A percentile compares a stretch with the other conserved stretches of the same genome.
These are phyloP conservation scores for Dendrocalamus sinicus DNA, from an alignment of 176 grass and related monocot genomes.

Conservation along the genomic window DNA sequence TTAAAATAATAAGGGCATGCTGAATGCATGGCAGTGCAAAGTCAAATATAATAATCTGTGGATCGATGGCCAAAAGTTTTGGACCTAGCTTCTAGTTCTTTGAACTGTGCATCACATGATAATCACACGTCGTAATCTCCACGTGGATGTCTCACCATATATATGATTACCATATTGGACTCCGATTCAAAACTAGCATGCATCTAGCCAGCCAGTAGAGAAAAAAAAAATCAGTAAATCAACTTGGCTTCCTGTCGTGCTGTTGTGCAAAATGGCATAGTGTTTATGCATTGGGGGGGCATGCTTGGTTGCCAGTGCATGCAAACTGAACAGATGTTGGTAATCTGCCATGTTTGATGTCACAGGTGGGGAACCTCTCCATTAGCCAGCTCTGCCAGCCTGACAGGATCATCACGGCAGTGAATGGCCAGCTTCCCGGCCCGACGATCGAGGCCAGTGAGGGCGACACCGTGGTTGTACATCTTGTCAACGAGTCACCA, in stretches of 20 bases:
- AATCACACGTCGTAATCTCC: neutral
- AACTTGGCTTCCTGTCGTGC: neutral
- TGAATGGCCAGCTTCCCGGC: conserved; percentile 66
- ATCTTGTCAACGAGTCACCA: conserved; percentile 62
- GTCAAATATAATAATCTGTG: neutral
- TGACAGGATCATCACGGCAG: conserved; percentile 53
- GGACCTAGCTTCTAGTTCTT: neutral
- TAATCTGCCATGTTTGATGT: neutral
- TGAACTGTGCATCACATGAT: neutral
- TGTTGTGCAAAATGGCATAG: too few species aligned
- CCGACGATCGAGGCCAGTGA: conserved; percentile 53
- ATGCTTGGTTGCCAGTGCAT: neutral
- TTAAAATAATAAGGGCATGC: neutral
- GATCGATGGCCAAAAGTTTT: neutral
- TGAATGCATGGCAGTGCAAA: neutral
- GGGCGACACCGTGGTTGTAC: conserved; percentile 58
- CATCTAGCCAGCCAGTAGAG: neutral
- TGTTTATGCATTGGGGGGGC: too few species aligned
- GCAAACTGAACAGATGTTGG: neutral
- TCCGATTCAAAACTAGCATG: neutral
- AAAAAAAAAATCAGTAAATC: neutral
- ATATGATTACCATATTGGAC: neutral
- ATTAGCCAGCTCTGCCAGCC: conserved; percentile 55
- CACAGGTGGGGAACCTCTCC: conserved; percentile 58
- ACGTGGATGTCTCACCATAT: neutral